Percentiles rank a stretch among this genome's conserved stretches.
Conservation (phyloP, 805 yeast species). For the Kodamaea restingae region DNA sequence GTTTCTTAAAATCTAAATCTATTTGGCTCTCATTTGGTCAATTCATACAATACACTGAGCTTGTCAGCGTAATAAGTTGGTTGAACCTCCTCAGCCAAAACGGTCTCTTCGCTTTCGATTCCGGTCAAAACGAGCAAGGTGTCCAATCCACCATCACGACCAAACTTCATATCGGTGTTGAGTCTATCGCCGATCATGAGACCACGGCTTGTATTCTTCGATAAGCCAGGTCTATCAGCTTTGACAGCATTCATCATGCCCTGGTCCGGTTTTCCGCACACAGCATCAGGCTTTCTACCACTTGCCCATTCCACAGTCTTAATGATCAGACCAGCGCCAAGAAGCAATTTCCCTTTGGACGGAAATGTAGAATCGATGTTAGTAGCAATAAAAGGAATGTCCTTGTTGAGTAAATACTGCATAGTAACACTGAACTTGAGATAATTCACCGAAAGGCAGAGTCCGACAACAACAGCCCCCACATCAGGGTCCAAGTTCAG, state of each 20-base stretch:
- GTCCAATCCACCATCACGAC: slow-evolving; percentile 79
- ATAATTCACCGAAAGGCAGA: slow-evolving; percentile 74
- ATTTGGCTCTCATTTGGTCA: slow-evolving; percentile 16
- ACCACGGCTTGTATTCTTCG: slow-evolving; percentile 55
- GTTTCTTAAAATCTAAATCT: slow-evolving; percentile 1
- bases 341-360: slow-evolving; percentile 74
- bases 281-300: slow-evolving; percentile 77
- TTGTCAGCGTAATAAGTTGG: slow-evolving; percentile 70
- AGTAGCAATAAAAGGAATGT: slow-evolving; percentile 79
- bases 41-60: slow-evolving; percentile 73
- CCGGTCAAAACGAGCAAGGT: slow-evolving; percentile 90
- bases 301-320: slow-evolving; percentile 70
- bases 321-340: slow-evolving; percentile 94
- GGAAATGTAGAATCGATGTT: slow-evolving; percentile 96
- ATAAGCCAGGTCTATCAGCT: slow-evolving; percentile 47
- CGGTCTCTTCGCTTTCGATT: slow-evolving; percentile 71
- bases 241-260: slow-evolving; percentile 89
- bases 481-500: slow-evolving; percentile 64
- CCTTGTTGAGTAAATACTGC: slow-evolving; percentile 68
- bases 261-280: slow-evolving; percentile 86
- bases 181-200: slow-evolving; percentile 95
- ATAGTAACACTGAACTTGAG: slow-evolving; percentile 76
- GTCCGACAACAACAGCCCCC: slow-evolving; percentile 87
- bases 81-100: slow-evolving; percentile 38
- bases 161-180: slow-evolving; percentile 93